Conservation (phyloP, 371 early-diverging fungal species). For the Batkoa obscura region DNA sequence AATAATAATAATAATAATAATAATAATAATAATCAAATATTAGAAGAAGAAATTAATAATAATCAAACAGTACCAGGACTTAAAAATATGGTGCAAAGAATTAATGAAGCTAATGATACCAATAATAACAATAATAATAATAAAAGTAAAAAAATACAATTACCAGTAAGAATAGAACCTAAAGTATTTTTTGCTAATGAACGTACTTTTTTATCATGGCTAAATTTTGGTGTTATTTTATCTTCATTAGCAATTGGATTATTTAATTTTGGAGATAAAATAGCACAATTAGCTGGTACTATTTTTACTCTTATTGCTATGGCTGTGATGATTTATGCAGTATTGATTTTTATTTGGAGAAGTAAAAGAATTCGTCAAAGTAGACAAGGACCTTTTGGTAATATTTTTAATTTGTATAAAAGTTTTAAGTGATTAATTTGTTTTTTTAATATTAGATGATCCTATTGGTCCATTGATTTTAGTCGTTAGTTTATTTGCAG, state of each 20-base stretch:
- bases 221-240: slow-evolving; percentile 52
- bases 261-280: slow-evolving; percentile 65
- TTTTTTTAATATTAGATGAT: slow-evolving; percentile 19
- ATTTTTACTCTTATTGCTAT: slow-evolving; percentile 67
- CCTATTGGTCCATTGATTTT: slow-evolving; percentile 67
- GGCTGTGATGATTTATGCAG: slow-evolving; percentile 72
- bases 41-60: neutral
- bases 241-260: slow-evolving; percentile 60
- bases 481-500: slow-evolving; percentile 65
- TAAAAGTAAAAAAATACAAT: slow-evolving; percentile 36
- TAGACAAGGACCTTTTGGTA: slow-evolving; percentile 48
- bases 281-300: slow-evolving; percentile 50
- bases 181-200: slow-evolving; percentile 99
- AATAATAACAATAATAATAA: neutral
- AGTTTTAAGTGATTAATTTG: neutral
- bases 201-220: slow-evolving; percentile 92
- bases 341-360: slow-evolving; percentile 86
- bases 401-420: no score
- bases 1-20: neutral
- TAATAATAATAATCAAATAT: neutral
- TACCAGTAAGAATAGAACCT: slow-evolving; percentile 90
- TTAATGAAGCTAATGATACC: neutral
- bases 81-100: slow-evolving; percentile 1
- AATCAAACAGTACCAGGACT: neutral
- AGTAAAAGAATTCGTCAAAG: slow-evolving; percentile 51